Conservation (phyloP, 1,284 basidiomycete species). For the Puccinia coronata region DNA sequence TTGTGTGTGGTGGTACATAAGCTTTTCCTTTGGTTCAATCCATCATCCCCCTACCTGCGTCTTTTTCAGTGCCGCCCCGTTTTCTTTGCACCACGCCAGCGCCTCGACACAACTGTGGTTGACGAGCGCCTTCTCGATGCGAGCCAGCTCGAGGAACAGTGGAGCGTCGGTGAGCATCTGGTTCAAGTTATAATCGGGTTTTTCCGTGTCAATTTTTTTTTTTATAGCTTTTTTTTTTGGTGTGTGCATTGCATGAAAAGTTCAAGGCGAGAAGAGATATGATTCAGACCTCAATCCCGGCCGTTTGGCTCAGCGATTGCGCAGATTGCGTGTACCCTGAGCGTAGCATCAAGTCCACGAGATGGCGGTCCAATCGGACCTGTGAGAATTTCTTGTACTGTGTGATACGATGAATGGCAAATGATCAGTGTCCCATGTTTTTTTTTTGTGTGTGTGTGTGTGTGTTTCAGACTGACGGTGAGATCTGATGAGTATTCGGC, state of each 20-base stretch:
- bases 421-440: no score
- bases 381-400: constrained; percentile 41
- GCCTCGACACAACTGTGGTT: constrained; percentile 79
- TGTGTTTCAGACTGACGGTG: neutral
- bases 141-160: constrained; percentile 79
- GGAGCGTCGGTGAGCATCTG: constrained; percentile 68
- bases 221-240: no score
- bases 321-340: constrained; percentile 51
- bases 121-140: constrained; percentile 78
- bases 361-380: constrained; percentile 56
- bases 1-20: no score
- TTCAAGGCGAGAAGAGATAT: neutral
- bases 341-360: constrained; percentile 57
- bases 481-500: constrained; percentile 38
- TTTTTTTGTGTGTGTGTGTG: no score
- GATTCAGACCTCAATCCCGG: constrained; percentile 52
- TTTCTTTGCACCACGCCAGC: constrained; percentile 93
- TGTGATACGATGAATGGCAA: neutral
- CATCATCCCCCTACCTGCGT: constrained; percentile 62
- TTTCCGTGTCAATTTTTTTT: neutral
- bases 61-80: constrained; percentile 86
- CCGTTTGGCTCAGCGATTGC: constrained; percentile 49
- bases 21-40: neutral
- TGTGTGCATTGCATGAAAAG: no score
- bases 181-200: neutral